Base-by-base conservation (phyloP, 1,284 basidiomycete species). In the Neonothopanus nambi region DNA sequence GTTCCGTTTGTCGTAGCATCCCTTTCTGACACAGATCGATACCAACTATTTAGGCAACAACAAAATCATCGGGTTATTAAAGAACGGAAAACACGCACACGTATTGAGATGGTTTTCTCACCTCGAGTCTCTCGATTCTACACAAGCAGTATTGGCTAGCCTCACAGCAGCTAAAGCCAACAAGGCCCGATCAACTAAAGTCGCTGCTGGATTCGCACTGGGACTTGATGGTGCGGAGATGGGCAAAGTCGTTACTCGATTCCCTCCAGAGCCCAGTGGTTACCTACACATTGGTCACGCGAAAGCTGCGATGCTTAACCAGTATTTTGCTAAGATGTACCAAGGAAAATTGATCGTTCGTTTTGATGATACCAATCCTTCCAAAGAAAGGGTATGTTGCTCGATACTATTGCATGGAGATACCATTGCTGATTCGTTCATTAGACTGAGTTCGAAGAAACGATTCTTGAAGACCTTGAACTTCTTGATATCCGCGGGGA, bases 231-330 rank as follows among this genome's bases (percentile, higher is more conserved):
- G 85, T 67, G 96, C 95, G 35, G 81, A 89, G 58, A 85, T 91
- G 65, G 95, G 95, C 47, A 78, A 95, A 67, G 97, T 99, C 39
- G 91, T 98, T 24, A 98, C 97, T 3, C 89, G 97, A 56, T 97
- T 99, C 74, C 96, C 97, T 39, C 97, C 97, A 28, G 97, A 99
- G 78, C 97, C 97, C 5, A 93, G 89, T 65, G 97, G 97, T 58
- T 99, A 98, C 74, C 83, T 99, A 53, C 97, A 99, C 72, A 96
- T 99, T 57, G 97, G 97, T 12, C 97, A 99, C 71, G 87, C 95
- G 20, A 99, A 99, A 73, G 94, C 94, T 38, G 93, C 93, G 7
- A 90, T 98, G 65, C 79, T 99, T 42, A 99, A 99, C 69, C 89
- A 98, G 70, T 97, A 97, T 75, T 97, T 99, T 69, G 96, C 97